Evolutionary conservation across 805 yeast species (phyloP).

Genomic region (Jamesozyma rosinii): DNA sequence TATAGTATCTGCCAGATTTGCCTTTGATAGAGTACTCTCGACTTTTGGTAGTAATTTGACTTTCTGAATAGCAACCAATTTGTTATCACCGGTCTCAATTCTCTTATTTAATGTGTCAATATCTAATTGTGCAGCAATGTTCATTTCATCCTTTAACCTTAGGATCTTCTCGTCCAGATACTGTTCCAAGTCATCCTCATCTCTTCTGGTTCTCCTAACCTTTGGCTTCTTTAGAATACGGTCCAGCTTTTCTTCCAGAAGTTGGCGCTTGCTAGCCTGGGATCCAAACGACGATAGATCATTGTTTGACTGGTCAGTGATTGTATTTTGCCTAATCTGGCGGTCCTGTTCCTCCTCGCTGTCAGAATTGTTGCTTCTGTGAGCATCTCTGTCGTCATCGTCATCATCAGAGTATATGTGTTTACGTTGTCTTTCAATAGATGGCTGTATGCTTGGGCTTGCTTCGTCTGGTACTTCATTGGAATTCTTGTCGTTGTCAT

Average conservation of each 20-base stretch:
- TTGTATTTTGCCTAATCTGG: not conserved
- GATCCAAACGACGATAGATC: slow-evolving; percentile 6
- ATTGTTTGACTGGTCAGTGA: slow-evolving; percentile 2
- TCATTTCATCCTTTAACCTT: slow-evolving; percentile 78
- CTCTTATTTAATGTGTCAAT: slow-evolving; percentile 42
- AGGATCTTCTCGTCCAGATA: slow-evolving; percentile 89
- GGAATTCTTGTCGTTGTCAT: not conserved
- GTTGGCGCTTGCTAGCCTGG: slow-evolving; percentile 48
- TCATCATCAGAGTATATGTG: slow-evolving; percentile 20
- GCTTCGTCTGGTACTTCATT: slow-evolving; percentile 3
- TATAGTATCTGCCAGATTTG: slow-evolving; percentile 81
- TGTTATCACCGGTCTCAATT: slow-evolving; percentile 32
- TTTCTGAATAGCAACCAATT: slow-evolving; percentile 46
- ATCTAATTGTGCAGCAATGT: slow-evolving; percentile 72
- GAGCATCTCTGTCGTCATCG: slow-evolving; percentile 11
- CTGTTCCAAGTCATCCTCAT: slow-evolving; percentile 89
- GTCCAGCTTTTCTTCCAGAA: slow-evolving; percentile 73
- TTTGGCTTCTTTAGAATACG: slow-evolving; percentile 60
- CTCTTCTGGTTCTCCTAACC: slow-evolving; percentile 55
- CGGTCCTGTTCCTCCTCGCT: slow-evolving; percentile 23
- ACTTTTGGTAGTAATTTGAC: slow-evolving; percentile 75
- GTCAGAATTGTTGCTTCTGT: slow-evolving; percentile 4
- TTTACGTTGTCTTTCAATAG: slow-evolving; percentile 21
- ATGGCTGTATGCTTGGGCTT: slow-evolving; percentile 1
- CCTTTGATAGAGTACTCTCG: slow-evolving; percentile 62